Evolutionary conservation across 768 basidiomycete species (phyloP), one percentile per base, ranked within the genome.

Genomic region (Tylopilus subfusipes): DNA sequence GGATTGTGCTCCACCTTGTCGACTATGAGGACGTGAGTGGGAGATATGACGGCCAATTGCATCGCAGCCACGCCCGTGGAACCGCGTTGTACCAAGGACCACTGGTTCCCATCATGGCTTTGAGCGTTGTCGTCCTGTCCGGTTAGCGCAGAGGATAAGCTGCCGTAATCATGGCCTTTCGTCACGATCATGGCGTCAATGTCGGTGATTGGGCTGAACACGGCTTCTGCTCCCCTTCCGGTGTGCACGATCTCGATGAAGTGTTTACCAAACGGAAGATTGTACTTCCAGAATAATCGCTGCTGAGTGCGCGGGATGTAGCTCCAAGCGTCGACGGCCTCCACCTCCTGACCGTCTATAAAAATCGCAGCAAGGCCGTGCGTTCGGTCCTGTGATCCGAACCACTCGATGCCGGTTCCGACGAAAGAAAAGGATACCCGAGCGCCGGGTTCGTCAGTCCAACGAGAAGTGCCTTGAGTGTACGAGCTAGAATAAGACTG

Each of bases 1-100:
- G 89, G 90, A 63, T 93, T 92, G 68, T 91, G 88, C 66, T 90
- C 89, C 24, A 90, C 89, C 69, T 92, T 92, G 78, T 93, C 90
- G 36, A 93, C 66, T 46, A 93, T 77, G 57, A 91, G 69, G 16
- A 82, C 88, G 60, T 88, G 87, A 10, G 79, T 81, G 16, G 79
- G 63, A 5, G 89, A 91, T 57, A 91, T 76, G 54, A 91, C 70
- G 7, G 75, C 74, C 53, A 91, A 66, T 66, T 91, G 88, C 88
- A 90, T 90, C 3, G 89, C 90, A 53, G 82, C 74, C 13, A 91
- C 85, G 16, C 90, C 90, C 14, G 87, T 90, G 18, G 80, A 76
- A 14, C 90, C 90, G 48, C 78, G 75, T 68, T 88, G 84, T 30
- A 67, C 68, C 31, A 91, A 66, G 16, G 76, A 75, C 90, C 90